phyloP scores from a whole-genome alignment of 345 rosid species.

The Brassica incana region DNA sequence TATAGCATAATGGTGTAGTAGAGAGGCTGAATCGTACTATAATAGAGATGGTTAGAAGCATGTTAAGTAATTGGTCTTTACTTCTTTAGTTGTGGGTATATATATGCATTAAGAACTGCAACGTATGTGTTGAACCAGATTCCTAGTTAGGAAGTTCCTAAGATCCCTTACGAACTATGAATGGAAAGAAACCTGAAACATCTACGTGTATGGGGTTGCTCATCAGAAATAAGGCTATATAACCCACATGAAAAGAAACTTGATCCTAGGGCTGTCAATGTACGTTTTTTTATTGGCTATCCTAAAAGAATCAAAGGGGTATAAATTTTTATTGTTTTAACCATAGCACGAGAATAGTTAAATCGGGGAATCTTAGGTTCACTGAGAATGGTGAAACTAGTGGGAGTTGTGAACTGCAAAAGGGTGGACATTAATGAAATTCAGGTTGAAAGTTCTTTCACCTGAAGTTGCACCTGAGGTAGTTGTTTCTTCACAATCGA shows the following conservation, averaged over 20 bases:
- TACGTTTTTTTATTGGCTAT: background rate
- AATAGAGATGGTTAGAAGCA: background rate
- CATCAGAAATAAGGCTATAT: background rate
- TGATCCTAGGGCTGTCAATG: background rate
- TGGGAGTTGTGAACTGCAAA: too few relatives aligned
- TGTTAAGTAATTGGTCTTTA: background rate
- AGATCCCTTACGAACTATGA: background rate
- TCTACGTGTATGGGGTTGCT: background rate
- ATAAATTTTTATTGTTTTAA: background rate
- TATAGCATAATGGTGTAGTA: background rate
- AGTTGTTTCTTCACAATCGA: background rate
- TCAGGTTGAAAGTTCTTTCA: too few relatives aligned
- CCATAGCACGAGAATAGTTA: background rate
- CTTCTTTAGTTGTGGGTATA: background rate
- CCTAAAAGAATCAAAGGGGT: background rate
- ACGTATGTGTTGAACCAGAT: background rate
- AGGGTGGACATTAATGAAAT: too few relatives aligned
- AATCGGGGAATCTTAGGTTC: too few relatives aligned
- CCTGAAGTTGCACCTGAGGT: too few relatives aligned
- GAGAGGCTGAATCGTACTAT: background rate
- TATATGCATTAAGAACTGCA: background rate
- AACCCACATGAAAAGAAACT: background rate
- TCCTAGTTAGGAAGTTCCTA: background rate
- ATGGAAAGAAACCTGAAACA: background rate
- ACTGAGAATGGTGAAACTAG: too few relatives aligned